Conservation (phyloP, 1,139 yeast genomes). For the Zygoascus hellenicus region DNA sequence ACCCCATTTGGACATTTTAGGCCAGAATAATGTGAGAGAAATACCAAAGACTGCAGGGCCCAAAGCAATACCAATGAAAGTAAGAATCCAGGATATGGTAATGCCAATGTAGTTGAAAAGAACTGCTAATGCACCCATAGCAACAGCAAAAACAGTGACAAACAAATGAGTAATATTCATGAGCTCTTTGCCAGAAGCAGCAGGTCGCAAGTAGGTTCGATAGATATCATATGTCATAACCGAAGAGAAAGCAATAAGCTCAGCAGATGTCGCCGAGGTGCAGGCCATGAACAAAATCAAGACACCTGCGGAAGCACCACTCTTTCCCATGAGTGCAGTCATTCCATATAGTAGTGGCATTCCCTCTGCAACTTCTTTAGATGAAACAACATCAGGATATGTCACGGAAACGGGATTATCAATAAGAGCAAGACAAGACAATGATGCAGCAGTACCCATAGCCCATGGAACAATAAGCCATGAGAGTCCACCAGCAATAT, state of each 20-base stretch:
- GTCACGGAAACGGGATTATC: constrained; percentile 65
- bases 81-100: constrained; percentile 60
- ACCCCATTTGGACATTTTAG: constrained; percentile 48
- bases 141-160: constrained; percentile 56
- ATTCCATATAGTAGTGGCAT: constrained; percentile 81
- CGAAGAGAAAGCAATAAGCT: constrained; percentile 79
- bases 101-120: constrained; percentile 76
- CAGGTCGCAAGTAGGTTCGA: constrained; percentile 62
- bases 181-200: constrained; percentile 68
- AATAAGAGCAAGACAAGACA: constrained; percentile 69
- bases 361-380: constrained; percentile 69
- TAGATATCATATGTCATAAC: constrained; percentile 77
- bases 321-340: constrained; percentile 70
- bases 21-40: constrained; percentile 62
- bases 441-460: constrained; percentile 57
- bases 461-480: constrained; percentile 83
- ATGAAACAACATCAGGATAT: constrained; percentile 55
- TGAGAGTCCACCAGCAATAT: constrained; percentile 74
- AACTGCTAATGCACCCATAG: constrained; percentile 76
- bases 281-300: constrained; percentile 76
- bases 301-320: constrained; percentile 81
- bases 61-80: constrained; percentile 78
- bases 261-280: constrained; percentile 56
- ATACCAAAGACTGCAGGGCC: constrained; percentile 80
- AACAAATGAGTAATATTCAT: constrained; percentile 60